Base-by-base conservation (phyloP, 2,329 filamentous ascomycete species). In the Seiridium cupressi region DNA sequence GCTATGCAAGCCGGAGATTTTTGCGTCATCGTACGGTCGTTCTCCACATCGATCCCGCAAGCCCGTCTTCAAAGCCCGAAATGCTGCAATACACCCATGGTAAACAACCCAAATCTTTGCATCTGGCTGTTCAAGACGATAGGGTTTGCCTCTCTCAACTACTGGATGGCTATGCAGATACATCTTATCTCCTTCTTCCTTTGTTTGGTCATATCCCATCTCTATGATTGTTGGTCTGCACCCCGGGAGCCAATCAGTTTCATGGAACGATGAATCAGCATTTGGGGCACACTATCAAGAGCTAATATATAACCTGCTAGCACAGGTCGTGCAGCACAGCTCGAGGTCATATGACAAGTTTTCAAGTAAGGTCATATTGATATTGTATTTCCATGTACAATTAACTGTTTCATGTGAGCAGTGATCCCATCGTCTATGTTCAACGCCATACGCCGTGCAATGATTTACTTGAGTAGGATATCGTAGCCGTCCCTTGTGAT, bases 401-500 rank as follows among this genome's bases (percentile, higher is more conserved):
- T 8, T 8, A 42, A 13, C 7, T 42, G 38, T n/a, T 48, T 7
- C 32, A 38, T 40, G 18, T 7, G 36, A 55, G 53, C n/a, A 55
- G 53, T 42, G 53, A 55, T 55, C 2, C 26, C 6, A 32, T 38
- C 38, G 10, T 55, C 53, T 18, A 35, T 36, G 49, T 51, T 35
- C 35, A 51, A 18, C 44, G 44, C 55, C 56, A 38, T 18, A 53
- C 56, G 47, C 56, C 56, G 18, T 4, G 31, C 48, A 11, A 53
- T 48, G 26, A 40, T 58, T 46, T 58, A 35, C 44, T 13, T 44
- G 51, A 55, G 51, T n/a, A 57, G 68, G 67, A 93, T 91, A 67
- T 91, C 87, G 66, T 90, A 90, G 1, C 88, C 88, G 64, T 90
- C 88, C 70, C 85, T 85, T 54, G 81, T 83, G 57, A 90, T 91